phyloP scores from a whole-genome alignment of 1,284 basidiomycete genomes.

The Puccinia triticina region DNA sequence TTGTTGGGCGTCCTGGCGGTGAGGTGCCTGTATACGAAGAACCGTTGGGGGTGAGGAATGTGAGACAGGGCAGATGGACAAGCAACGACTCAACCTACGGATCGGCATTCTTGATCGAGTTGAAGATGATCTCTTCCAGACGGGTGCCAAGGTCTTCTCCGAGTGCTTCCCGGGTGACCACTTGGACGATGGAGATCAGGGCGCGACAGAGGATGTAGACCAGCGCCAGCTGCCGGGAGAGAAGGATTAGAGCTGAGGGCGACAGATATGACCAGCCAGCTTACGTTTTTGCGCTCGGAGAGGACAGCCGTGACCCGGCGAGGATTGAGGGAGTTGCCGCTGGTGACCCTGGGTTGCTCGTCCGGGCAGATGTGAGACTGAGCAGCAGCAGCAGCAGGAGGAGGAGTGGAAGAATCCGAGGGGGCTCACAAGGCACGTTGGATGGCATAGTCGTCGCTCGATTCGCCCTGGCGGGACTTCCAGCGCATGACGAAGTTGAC shows the following conservation, averaged over 20 bases:
- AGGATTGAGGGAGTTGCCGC: slow-evolving; percentile 15
- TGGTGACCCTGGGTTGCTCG: slow-evolving; percentile 24
- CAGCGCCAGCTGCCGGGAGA: slow-evolving; percentile 66
- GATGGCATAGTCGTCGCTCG: slow-evolving; percentile 65
- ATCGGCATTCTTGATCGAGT: slow-evolving; percentile 77
- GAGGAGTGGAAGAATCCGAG: slow-evolving; percentile 56
- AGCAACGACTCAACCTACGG: slow-evolving; percentile 58
- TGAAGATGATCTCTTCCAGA: slow-evolving; percentile 82
- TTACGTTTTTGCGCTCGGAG: slow-evolving; percentile 71
- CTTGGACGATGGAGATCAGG: slow-evolving; percentile 74
- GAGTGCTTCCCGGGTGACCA: slow-evolving; percentile 73
- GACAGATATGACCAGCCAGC: slow-evolving; percentile 37
- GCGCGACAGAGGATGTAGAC: slow-evolving; percentile 86
- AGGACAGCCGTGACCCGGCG: slow-evolving; percentile 64
- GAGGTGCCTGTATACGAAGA: slow-evolving; percentile 23
- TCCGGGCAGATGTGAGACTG: slow-evolving; percentile 34
- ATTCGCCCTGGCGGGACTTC: slow-evolving; percentile 75
- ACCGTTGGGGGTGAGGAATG: not conserved
- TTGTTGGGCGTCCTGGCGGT: slow-evolving; percentile 70
- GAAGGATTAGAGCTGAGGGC: slow-evolving; percentile 28
- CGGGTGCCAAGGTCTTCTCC: slow-evolving; percentile 75
- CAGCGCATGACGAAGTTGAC: slow-evolving; percentile 85
- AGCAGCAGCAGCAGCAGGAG: not conserved
- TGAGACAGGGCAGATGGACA: not conserved
- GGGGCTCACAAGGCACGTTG: slow-evolving; percentile 63